A percentile compares a stretch with the other conserved stretches of the same genome.
These are phyloP conservation scores for Leccinum fallax DNA, from an alignment of 1,284 basidiomycete genomes.

Conservation along the genomic window DNA sequence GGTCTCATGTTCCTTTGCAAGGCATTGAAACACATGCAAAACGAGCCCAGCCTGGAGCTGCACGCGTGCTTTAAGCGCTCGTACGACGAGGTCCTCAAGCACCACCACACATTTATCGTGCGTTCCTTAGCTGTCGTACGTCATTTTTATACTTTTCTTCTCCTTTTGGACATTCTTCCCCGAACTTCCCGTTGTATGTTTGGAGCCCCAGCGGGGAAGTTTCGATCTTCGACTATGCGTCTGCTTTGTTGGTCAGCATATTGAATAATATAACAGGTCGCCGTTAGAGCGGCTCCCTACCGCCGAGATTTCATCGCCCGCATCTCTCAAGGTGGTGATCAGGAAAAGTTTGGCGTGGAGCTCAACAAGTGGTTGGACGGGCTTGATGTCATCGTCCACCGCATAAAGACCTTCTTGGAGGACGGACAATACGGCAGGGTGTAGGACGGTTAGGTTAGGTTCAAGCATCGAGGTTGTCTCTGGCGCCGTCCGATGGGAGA, in stretches of 20 bases:
- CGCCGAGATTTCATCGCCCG: slow-evolving; percentile 85
- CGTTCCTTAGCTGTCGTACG: slow-evolving; percentile 83
- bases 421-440: slow-evolving; percentile 68
- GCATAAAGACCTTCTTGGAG: slow-evolving; percentile 69
- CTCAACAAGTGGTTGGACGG: slow-evolving; percentile 81
- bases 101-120: slow-evolving; percentile 85
- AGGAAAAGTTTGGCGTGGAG: slow-evolving; percentile 74
- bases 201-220: slow-evolving; percentile 1
- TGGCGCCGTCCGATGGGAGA: slow-evolving; percentile 17
- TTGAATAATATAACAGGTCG: slow-evolving; percentile 57
- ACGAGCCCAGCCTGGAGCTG: slow-evolving; percentile 72
- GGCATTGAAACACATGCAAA: slow-evolving; percentile 78
- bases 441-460: slow-evolving; percentile 11
- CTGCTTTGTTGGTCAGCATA: neutral
- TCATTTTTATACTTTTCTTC: slow-evolving; percentile 24
- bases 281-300: slow-evolving; percentile 91
- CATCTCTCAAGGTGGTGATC: slow-evolving; percentile 80
- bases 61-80: slow-evolving; percentile 84
- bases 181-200: neutral
- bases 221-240: neutral
- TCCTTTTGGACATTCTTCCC: neutral
- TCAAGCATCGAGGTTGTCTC: neutral
- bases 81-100: slow-evolving; percentile 83
- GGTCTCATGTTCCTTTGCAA: slow-evolving; percentile 37
- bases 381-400: slow-evolving; percentile 70